A percentile compares a stretch with the other conserved stretches of the same genome.
phyloP scores from a whole-genome alignment of 805 yeast species.

The Kluyveromyces dobzhanskii region DNA sequence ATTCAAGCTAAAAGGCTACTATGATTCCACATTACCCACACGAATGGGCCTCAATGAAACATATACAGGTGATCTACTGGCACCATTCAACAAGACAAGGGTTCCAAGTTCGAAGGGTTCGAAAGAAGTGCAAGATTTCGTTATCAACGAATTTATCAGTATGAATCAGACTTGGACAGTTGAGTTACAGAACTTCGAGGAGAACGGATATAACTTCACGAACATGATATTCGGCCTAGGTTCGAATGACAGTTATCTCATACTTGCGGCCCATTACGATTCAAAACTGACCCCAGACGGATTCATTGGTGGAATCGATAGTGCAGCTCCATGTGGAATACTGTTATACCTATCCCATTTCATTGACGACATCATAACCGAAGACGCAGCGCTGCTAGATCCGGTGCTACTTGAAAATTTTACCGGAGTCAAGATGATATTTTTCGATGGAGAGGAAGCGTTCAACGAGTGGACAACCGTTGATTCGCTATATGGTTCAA shows the following conservation, averaged over 20 bases:
- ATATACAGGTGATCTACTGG: slow-evolving; percentile 11
- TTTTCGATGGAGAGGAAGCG: slow-evolving; percentile 60
- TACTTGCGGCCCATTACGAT: slow-evolving; percentile 50
- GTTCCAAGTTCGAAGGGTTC: slow-evolving; percentile 38
- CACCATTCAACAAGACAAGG: slow-evolving; percentile 33
- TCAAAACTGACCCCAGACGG: slow-evolving; percentile 42
- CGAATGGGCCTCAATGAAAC: slow-evolving; percentile 1
- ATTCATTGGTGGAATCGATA: slow-evolving; percentile 52
- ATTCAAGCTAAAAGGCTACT: slow-evolving; percentile 1
- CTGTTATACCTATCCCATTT: slow-evolving; percentile 37
- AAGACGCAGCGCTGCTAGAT: slow-evolving; percentile 6
- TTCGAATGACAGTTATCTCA: slow-evolving; percentile 22
- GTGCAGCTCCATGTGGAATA: slow-evolving; percentile 50
- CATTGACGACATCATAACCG: slow-evolving; percentile 12
- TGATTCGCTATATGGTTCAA: slow-evolving; percentile 52
- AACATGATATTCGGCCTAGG: slow-evolving; percentile 31
- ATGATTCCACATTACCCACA: slow-evolving; percentile 4
- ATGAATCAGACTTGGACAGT: slow-evolving; percentile 22
- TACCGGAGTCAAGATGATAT: slow-evolving; percentile 39
- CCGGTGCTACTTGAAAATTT: slow-evolving; percentile 11
- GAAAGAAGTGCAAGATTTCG: slow-evolving; percentile 30
- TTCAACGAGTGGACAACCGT: slow-evolving; percentile 40
- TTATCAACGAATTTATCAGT: slow-evolving; percentile 26
- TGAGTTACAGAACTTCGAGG: slow-evolving; percentile 31
- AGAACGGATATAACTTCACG: slow-evolving; percentile 30